A percentile compares a stretch with the other conserved stretches of the same genome.
Conservation (phyloP, 345 rosid genomes). For the Rhizophora apiculata region DNA sequence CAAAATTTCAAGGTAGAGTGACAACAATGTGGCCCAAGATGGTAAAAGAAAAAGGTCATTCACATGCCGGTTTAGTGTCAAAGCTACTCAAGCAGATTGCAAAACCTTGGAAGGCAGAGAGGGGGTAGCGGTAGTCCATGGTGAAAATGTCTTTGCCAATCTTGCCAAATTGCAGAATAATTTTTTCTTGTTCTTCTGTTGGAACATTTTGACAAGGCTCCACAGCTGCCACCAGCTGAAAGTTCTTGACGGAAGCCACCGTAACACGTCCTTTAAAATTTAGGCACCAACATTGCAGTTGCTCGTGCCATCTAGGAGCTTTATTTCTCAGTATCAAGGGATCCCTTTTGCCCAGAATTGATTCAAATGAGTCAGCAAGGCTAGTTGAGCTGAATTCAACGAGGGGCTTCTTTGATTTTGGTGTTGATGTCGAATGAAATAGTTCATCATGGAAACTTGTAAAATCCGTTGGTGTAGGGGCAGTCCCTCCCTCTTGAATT, state of each 20-base stretch:
- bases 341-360: conserved; percentile 17
- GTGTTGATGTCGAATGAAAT: conserved; percentile 13
- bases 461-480: conserved; percentile 53
- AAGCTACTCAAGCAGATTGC: conserved; percentile 95
- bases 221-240: conserved; percentile 72
- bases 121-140: conserved; percentile 89
- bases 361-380: conserved; percentile 23
- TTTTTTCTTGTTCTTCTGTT: conserved; percentile 62
- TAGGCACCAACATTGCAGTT: conserved; percentile 90
- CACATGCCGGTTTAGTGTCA: conserved; percentile 90
- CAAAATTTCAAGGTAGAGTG: conserved; percentile 25
- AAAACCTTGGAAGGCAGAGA: conserved; percentile 96
- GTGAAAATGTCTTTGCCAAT: conserved; percentile 93
- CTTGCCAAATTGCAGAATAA: conserved; percentile 88
- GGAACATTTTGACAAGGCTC: conserved; percentile 53
- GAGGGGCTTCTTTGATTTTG: conserved; percentile 40
- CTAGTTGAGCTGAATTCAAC: conserved; percentile 37
- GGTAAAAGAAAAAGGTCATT: conserved; percentile 36
- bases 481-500: conserved; percentile 59
- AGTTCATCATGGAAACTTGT: conserved; percentile 21
- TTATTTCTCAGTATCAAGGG: conserved; percentile 74
- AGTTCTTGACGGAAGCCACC: conserved; percentile 91
- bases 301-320: conserved; percentile 97
- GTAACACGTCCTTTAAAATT: conserved; percentile 91
- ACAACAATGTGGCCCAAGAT: conserved; percentile 15